A percentile compares a stretch with the other conserved stretches of the same genome.
Evolutionary conservation across 108 stramenopile genomes (phyloP).

Genomic region (Seminavis robusta): DNA sequence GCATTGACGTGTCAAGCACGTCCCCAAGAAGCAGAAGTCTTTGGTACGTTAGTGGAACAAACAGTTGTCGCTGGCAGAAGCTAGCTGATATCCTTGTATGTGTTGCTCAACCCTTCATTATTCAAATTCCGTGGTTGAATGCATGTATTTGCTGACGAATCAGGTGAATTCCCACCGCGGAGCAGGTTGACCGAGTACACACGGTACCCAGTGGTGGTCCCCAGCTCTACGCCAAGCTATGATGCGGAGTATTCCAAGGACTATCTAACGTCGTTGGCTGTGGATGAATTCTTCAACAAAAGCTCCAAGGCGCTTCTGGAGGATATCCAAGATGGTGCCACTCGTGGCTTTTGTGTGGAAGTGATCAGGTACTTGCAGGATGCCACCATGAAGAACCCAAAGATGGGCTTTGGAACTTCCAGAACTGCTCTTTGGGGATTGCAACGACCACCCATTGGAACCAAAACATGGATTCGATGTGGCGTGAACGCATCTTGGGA

Average conservation of each 20-base stretch:
- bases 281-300: neutral
- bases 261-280: constrained; percentile 45
- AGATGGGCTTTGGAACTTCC: constrained; percentile 52
- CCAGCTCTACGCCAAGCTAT: constrained; percentile 78
- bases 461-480: constrained; percentile 57
- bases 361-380: constrained; percentile 60
- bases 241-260: constrained; percentile 47
- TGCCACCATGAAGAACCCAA: constrained; percentile 63
- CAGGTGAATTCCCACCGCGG: constrained; percentile 86
- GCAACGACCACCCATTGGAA: constrained; percentile 76
- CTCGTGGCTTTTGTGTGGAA: constrained; percentile 67
- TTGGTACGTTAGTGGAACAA: too few relatives aligned
- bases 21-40: constrained; percentile 85
- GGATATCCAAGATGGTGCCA: constrained; percentile 33
- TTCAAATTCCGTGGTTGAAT: too few relatives aligned
- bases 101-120: too few relatives aligned
- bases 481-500: constrained; percentile 30
- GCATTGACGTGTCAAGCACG: constrained; percentile 87
- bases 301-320: constrained; percentile 20
- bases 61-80: too few relatives aligned
- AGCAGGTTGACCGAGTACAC: constrained; percentile 56
- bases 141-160: too few relatives aligned
- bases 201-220: constrained; percentile 79
- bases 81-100: too few relatives aligned
- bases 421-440: constrained; percentile 82